phyloP scores from a whole-genome alignment of 495 filamentous ascomycete genomes.

The Bathelium albidoporum region DNA sequence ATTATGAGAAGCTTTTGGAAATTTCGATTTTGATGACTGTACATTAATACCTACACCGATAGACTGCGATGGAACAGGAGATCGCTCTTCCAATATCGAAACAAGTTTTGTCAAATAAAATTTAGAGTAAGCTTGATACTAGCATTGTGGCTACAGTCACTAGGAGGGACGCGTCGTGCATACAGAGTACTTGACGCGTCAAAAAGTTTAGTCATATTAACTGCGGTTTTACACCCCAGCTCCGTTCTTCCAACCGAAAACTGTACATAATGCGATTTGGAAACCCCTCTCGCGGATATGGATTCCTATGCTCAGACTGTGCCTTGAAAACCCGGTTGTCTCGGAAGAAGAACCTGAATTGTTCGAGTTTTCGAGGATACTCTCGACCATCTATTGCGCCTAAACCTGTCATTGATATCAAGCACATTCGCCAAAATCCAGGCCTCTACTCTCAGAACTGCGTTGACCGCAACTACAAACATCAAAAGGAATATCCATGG shows the following conservation, averaged over 20 bases:
- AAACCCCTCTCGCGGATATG: not conserved
- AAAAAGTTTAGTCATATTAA: slow-evolving; percentile 4
- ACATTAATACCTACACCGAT: not conserved
- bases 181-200: too few species aligned
- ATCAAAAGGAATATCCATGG: slow-evolving; percentile 52
- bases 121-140: too few species aligned
- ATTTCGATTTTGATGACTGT: not conserved
- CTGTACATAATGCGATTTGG: not conserved
- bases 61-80: too few species aligned
- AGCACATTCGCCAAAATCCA: slow-evolving; percentile 75
- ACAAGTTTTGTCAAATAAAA: not conserved
- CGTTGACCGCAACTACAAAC: slow-evolving; percentile 69
- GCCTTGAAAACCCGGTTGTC: not conserved
- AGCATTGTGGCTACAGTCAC: not conserved
- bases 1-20: not conserved
- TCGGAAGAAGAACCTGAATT: not conserved
- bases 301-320: not conserved
- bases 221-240: too few species aligned
- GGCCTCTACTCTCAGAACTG: slow-evolving; percentile 74
- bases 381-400: slow-evolving; percentile 62
- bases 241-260: not conserved
- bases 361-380: slow-evolving; percentile 11
- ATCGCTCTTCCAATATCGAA: too few species aligned
- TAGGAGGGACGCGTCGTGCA: not conserved
- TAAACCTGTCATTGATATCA: slow-evolving; percentile 69